Evolutionary conservation across 2,329 filamentous ascomycete genomes (phyloP).

Genomic region (Venturia nashicola): DNA sequence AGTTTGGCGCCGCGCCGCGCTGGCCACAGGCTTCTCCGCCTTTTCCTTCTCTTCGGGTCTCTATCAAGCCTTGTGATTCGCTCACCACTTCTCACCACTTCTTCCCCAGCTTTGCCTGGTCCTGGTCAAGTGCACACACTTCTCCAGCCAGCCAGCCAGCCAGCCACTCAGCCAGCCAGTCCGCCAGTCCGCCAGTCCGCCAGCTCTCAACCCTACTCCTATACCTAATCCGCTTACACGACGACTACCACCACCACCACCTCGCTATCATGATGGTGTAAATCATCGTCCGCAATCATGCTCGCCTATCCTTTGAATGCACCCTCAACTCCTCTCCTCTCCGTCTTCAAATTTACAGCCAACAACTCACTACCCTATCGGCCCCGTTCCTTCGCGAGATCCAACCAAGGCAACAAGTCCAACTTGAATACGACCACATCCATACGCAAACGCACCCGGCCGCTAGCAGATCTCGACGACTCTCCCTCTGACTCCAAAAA

Average conservation of each 20-base stretch:
- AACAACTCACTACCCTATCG: not conserved
- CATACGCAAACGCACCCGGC: slow-evolving; percentile 6
- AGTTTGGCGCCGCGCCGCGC: not conserved
- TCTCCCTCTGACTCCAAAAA: slow-evolving; percentile 29
- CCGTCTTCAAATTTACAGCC: not conserved
- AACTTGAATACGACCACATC: not conserved
- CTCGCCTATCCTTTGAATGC: not conserved
- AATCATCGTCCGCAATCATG: not conserved
- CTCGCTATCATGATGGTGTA: not conserved
- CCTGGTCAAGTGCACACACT: not conserved
- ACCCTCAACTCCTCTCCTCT: not conserved
- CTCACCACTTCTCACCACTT: not conserved
- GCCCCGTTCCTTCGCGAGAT: not conserved
- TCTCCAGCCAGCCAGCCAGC: not conserved
- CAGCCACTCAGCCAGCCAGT: too few relatives aligned
- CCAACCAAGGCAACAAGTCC: not conserved
- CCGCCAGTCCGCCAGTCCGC: too few relatives aligned
- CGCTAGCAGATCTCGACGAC: slow-evolving; percentile 5
- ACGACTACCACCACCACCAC: too few relatives aligned
- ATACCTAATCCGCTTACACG: too few relatives aligned
- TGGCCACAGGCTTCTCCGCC: not conserved
- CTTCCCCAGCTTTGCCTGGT: not conserved
- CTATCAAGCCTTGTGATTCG: not conserved
- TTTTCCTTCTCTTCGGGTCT: not conserved
- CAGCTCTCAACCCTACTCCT: too few relatives aligned